Evolutionary conservation across 495 filamentous ascomycete species (phyloP).

Genomic region (Penicillium waksmanii): DNA sequence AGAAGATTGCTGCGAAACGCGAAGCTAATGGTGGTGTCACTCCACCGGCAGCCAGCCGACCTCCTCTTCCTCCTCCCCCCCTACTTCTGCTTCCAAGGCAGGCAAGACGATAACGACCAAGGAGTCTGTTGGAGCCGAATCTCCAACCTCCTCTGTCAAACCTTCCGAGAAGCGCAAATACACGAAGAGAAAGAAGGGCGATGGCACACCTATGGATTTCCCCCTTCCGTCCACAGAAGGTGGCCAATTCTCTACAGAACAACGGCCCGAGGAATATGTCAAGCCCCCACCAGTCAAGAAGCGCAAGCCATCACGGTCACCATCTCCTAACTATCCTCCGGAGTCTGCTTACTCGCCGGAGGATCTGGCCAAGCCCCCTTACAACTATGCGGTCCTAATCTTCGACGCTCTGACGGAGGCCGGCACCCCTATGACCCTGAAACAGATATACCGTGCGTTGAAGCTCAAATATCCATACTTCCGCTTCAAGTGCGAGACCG

Average conservation of each 20-base stretch:
- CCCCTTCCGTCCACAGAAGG: constrained; percentile 51
- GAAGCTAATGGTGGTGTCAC: constrained; percentile 51
- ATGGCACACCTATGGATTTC: constrained; percentile 47
- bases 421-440: constrained; percentile 73
- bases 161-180: constrained; percentile 74
- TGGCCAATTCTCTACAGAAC: constrained; percentile 48
- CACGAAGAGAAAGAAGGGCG: constrained; percentile 71
- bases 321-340: constrained; percentile 72
- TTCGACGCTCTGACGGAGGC: constrained; percentile 84
- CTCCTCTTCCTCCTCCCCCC: not conserved
- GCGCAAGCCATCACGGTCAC: constrained; percentile 63
- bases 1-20: constrained; percentile 52
- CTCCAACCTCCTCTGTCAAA: constrained; percentile 51
- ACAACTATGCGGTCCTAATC: constrained; percentile 89
- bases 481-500: constrained; percentile 76
- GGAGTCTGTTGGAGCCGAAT: constrained; percentile 53
- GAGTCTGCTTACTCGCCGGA: constrained; percentile 80
- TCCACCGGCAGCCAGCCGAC: constrained; percentile 51
- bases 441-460: constrained; percentile 91
- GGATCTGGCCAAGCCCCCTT: constrained; percentile 79
- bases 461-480: constrained; percentile 89
- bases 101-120: constrained; percentile 47
- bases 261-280: constrained; percentile 46
- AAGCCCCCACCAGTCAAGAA: constrained; percentile 55
- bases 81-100: constrained; percentile 51